Evolutionary conservation across 495 filamentous ascomycete genomes (phyloP).

Genomic region (Viridothelium virens): DNA sequence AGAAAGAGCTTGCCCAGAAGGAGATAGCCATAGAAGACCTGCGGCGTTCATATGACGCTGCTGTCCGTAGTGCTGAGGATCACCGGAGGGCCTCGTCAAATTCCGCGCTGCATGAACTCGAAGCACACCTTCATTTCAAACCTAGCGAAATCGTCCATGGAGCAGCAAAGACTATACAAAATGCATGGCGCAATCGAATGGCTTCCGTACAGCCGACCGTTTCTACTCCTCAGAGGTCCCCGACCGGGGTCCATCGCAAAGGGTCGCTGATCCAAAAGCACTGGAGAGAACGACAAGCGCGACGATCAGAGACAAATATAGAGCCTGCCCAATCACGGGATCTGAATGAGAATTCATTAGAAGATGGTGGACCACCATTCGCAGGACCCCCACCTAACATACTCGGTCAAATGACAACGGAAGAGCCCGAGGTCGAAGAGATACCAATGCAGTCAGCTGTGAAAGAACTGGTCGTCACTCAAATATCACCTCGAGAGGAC

Average conservation of each 20-base stretch:
- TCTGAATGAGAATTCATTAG: background rate
- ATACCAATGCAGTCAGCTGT: slow-evolving; percentile 31
- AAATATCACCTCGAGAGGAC: background rate
- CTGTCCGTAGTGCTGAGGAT: background rate
- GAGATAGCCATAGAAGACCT: slow-evolving; percentile 4
- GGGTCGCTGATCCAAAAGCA: slow-evolving; percentile 30
- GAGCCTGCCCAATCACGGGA: background rate
- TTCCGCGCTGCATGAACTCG: background rate
- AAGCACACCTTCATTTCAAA: slow-evolving; percentile 8
- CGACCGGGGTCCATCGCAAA: slow-evolving; percentile 31
- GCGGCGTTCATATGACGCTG: slow-evolving; percentile 5
- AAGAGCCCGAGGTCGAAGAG: slow-evolving; percentile 43
- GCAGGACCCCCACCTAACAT: background rate
- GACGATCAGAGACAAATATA: slow-evolving; percentile 31
- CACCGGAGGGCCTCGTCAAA: background rate
- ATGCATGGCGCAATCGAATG: slow-evolving; percentile 23
- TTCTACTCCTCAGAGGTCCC: slow-evolving; percentile 1
- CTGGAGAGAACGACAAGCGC: slow-evolving; percentile 29
- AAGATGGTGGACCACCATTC: background rate
- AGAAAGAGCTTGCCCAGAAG: slow-evolving; percentile 5
- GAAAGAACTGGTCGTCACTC: slow-evolving; percentile 23
- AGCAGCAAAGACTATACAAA: slow-evolving; percentile 25
- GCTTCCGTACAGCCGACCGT: background rate
- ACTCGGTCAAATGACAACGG: slow-evolving; percentile 29
- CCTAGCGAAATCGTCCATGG: slow-evolving; percentile 16